A percentile compares a stretch with the other conserved stretches of the same genome.
Evolutionary conservation across 495 filamentous ascomycete species (phyloP).

Genomic region (Aspergillus diversus): DNA sequence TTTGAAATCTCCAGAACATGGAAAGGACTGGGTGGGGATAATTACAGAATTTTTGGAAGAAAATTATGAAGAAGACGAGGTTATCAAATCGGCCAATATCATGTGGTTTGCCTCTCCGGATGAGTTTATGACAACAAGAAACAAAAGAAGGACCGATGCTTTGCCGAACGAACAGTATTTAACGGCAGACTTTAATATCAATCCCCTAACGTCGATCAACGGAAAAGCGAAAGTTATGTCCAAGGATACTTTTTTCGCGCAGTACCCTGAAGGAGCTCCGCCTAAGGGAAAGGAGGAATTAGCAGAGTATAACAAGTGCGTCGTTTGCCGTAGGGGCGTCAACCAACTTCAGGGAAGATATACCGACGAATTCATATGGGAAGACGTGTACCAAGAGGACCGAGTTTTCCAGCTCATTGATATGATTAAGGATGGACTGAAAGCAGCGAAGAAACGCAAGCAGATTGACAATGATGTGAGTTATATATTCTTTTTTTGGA

Average conservation of each 20-base stretch:
- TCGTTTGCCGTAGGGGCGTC: slow-evolving; percentile 87
- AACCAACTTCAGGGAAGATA: slow-evolving; percentile 87
- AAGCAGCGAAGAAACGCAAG: slow-evolving; percentile 57
- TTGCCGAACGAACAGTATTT: slow-evolving; percentile 91
- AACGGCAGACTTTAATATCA: slow-evolving; percentile 79
- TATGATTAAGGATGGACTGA: slow-evolving; percentile 64
- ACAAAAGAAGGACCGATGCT: slow-evolving; percentile 82
- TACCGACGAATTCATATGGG: slow-evolving; percentile 92
- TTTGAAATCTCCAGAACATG: slow-evolving; percentile 79
- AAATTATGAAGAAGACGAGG: slow-evolving; percentile 58
- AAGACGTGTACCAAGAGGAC: slow-evolving; percentile 72
- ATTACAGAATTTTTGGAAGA: slow-evolving; percentile 76
- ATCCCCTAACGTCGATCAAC: slow-evolving; percentile 87
- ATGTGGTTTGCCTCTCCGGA: slow-evolving; percentile 92
- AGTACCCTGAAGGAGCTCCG: slow-evolving; percentile 77
- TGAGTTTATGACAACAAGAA: slow-evolving; percentile 74
- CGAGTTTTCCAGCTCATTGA: slow-evolving; percentile 67
- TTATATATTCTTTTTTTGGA: background rate
- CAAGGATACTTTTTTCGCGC: slow-evolving; percentile 59
- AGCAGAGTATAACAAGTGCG: slow-evolving; percentile 82
- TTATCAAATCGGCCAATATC: slow-evolving; percentile 68
- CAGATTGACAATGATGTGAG: slow-evolving; percentile 55
- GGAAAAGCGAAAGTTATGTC: slow-evolving; percentile 85
- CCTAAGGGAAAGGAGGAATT: slow-evolving; percentile 61
- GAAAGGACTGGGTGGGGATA: slow-evolving; percentile 89